Conservation (phyloP, 1,284 basidiomycete genomes). For the Gymnopus androsaceus region DNA sequence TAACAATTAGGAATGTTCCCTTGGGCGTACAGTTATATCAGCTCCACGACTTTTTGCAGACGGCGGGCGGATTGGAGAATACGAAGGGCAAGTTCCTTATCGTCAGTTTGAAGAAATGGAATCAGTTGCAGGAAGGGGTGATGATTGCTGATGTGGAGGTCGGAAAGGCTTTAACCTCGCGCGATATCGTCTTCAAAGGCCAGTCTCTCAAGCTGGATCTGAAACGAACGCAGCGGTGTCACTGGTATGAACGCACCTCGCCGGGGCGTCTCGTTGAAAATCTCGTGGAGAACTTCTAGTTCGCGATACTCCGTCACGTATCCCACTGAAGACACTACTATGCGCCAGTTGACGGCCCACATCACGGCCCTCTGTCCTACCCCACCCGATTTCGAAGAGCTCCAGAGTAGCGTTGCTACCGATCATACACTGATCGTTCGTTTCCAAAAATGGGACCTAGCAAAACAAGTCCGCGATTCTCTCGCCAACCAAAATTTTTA, state of each 20-base stretch:
- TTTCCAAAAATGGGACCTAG: constrained; percentile 50
- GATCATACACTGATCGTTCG: constrained; percentile 36
- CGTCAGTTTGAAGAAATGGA: constrained; percentile 27
- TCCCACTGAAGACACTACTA: constrained; percentile 15
- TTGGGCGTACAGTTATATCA: constrained; percentile 36
- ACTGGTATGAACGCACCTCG: constrained; percentile 41
- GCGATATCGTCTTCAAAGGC: constrained; percentile 45
- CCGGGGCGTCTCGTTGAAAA: constrained; percentile 37
- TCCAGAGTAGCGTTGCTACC: neutral
- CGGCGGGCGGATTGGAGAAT: constrained; percentile 29
- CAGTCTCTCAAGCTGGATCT: constrained; percentile 41
- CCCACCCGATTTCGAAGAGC: constrained; percentile 1
- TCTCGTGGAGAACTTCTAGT: constrained; percentile 47
- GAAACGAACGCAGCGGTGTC: constrained; percentile 31
- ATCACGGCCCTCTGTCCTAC: neutral
- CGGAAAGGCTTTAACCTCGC: constrained; percentile 39
- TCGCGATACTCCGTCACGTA: constrained; percentile 41
- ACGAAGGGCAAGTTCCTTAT: constrained; percentile 34
- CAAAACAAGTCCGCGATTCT: constrained; percentile 36
- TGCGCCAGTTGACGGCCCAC: constrained; percentile 3
- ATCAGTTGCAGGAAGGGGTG: constrained; percentile 34
- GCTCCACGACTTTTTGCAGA: constrained; percentile 38
- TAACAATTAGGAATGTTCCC: constrained; percentile 47
- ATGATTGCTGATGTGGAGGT: constrained; percentile 40
- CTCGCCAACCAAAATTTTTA: constrained; percentile 31